These are phyloP conservation scores for Alternaria viburni DNA, from an alignment of 2,329 filamentous ascomycete species.

Conservation along the genomic window DNA sequence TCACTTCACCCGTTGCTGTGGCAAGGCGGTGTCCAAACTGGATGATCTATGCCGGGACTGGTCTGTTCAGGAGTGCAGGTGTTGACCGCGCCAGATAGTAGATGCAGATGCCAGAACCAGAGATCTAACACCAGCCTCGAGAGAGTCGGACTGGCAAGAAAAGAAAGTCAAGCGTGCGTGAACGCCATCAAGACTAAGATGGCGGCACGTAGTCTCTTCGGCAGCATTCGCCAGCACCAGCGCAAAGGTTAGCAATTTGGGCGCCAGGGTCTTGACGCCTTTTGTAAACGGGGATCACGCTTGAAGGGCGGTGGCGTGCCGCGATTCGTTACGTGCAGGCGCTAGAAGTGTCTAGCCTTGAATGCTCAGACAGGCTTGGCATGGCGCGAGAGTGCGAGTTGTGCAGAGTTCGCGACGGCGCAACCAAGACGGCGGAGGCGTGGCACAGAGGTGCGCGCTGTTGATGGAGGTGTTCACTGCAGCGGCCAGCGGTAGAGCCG, in stretches of 20 bases:
- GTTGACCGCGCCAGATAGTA: background rate
- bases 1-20: conserved; percentile 22
- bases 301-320: conserved; percentile 19
- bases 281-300: conserved; percentile 39
- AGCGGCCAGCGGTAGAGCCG: conserved; percentile 22
- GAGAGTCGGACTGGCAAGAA: conserved; percentile 11
- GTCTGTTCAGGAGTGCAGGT: background rate
- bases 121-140: background rate
- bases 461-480: conserved; percentile 14
- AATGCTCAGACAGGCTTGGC: conserved; percentile 31
- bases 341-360: conserved; percentile 33
- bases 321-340: conserved; percentile 28
- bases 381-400: conserved; percentile 31
- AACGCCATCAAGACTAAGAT: conserved; percentile 1
- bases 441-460: conserved; percentile 14
- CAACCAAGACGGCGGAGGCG: conserved; percentile 19
- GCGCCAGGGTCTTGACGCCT: conserved; percentile 30
- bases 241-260: conserved; percentile 7
- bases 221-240: conserved; percentile 7
- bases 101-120: background rate
- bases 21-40: conserved; percentile 23
- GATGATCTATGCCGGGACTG: conserved; percentile 25
- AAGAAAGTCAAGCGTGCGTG: conserved; percentile 10
- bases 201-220: conserved; percentile 20
- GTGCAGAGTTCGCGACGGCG: conserved; percentile 34